Percentiles rank a stretch among this genome's conserved stretches.
These are phyloP conservation scores for Mallotus repandus DNA, from an alignment of 441 rosid genomes.

Conservation along the genomic window DNA sequence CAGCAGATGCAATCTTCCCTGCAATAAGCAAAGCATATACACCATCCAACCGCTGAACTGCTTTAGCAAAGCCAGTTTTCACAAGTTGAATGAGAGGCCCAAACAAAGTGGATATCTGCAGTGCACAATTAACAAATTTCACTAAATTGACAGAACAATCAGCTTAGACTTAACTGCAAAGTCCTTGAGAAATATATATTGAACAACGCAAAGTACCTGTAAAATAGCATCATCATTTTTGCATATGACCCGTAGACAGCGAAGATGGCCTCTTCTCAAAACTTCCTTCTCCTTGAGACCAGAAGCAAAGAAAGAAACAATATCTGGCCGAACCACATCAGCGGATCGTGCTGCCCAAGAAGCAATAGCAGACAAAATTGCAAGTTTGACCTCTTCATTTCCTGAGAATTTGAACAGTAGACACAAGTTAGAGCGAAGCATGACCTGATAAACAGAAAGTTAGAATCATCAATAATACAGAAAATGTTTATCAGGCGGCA, in stretches of 20 bases:
- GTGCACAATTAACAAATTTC: constrained; percentile 21
- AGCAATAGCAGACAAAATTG: constrained; percentile 67
- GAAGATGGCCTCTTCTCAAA: constrained; percentile 93
- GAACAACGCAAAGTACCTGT: constrained; percentile 43
- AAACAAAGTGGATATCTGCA: constrained; percentile 79
- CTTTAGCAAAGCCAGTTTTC: constrained; percentile 89
- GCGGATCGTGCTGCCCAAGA: constrained; percentile 79
- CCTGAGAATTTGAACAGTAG: constrained; percentile 48
- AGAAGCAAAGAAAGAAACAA: constrained; percentile 66
- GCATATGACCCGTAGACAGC: constrained; percentile 64
- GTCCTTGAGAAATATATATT: background rate
- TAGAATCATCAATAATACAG: no score
- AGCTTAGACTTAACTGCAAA: constrained; percentile 12
- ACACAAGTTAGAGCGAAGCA: constrained; percentile 21
- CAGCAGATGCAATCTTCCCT: constrained; percentile 81
- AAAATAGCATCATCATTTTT: constrained; percentile 65
- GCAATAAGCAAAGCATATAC: constrained; percentile 78
- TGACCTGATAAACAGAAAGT: background rate
- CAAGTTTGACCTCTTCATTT: constrained; percentile 93
- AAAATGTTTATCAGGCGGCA: constrained; percentile 9
- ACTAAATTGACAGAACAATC: constrained; percentile 20
- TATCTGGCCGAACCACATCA: constrained; percentile 63
- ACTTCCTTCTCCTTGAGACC: constrained; percentile 97
- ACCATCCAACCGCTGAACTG: constrained; percentile 95
- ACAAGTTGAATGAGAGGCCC: constrained; percentile 87